Base-by-base conservation (phyloP, 306 rosid genomes). In the Senna tora region DNA sequence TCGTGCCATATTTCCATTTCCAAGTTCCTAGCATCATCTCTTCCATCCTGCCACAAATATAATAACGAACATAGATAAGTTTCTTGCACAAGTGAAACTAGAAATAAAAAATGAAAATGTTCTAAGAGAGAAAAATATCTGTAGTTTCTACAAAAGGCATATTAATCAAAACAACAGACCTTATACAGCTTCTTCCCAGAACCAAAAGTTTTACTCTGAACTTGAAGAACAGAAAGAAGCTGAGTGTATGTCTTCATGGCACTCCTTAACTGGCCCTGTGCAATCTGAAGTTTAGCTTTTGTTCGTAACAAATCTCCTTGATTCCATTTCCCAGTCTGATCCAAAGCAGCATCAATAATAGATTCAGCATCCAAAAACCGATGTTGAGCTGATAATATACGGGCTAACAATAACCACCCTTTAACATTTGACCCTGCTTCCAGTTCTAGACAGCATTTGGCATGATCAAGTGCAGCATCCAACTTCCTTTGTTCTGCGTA, bases 271-370 rank as follows among this genome's bases (percentile, higher is more conserved):
- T 80, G 87, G 65, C 87, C 93, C 82, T 81, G 93, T 10, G 97
- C 90, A 70, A 85, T 75, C 73, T 85, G 87, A 81, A 95, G 86
- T 84, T 95, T 91, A 42, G 96, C 99, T 87, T 89, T 95, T 21
- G 93, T 88, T 72, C 87, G 88, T 85, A 91, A 80, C 77, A 91
- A 76, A 61, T 88, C 87, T 63, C 90, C 93, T 79, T 84, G 97
- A 63, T 95, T 93, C 99, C 99, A 95, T 83, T 89, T 89, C 72
- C 90, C 96, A 50, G 96, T 88, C 84, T 91, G 93, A 69, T 95
- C 96, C 85, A 95, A 77, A 76, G 96, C 99, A 81, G 93, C 89
- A 65, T 89, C 74, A 17, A 95, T 75, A 39, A 95, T 49, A 68
- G 84, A 76, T 77, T 95, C 90, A 5, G 96, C 91, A 59, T 91